phyloP scores from a whole-genome alignment of 495 filamentous ascomycete genomes.

The Penicillium desertorum region DNA sequence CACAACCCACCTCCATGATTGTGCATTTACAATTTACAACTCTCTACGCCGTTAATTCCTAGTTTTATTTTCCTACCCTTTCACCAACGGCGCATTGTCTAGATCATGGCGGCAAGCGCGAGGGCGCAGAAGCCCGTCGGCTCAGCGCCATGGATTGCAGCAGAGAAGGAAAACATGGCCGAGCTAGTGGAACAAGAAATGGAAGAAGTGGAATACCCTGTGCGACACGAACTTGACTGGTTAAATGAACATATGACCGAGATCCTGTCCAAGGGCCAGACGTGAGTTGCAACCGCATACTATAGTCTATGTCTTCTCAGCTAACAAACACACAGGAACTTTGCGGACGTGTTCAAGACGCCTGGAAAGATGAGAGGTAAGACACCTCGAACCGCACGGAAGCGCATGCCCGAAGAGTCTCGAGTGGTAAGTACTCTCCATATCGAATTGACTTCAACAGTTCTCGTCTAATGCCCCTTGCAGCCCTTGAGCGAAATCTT shows the following conservation, averaged over 20 bases:
- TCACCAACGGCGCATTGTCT: constrained; percentile 36
- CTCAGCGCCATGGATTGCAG: constrained; percentile 65
- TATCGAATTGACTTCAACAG: constrained; percentile 3
- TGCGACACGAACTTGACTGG: constrained; percentile 90
- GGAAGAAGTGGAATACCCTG: constrained; percentile 86
- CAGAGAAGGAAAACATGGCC: constrained; percentile 63
- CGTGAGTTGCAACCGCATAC: constrained; percentile 54
- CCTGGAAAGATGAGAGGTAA: constrained; percentile 92
- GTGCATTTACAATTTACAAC: constrained; percentile 2
- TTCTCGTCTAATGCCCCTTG: constrained; percentile 21
- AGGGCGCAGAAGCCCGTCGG: constrained; percentile 58
- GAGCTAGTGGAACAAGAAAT: constrained; percentile 68
- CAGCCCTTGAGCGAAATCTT: constrained; percentile 87
- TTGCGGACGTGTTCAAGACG: constrained; percentile 93
- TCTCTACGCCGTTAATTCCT: neutral
- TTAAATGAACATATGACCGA: constrained; percentile 96
- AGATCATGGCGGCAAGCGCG: constrained; percentile 51
- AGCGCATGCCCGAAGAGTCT: constrained; percentile 60
- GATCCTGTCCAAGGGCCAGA: constrained; percentile 81
- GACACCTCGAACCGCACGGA: constrained; percentile 80
- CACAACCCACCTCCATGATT: constrained; percentile 16
- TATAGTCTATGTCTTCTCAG: constrained; percentile 2
- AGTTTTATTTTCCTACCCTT: neutral
- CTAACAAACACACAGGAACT: constrained; percentile 61
- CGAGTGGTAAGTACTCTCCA: constrained; percentile 59